These are phyloP conservation scores for Pseudevernia furfuracea DNA, from an alignment of 495 filamentous ascomycete genomes.

Conservation along the genomic window DNA sequence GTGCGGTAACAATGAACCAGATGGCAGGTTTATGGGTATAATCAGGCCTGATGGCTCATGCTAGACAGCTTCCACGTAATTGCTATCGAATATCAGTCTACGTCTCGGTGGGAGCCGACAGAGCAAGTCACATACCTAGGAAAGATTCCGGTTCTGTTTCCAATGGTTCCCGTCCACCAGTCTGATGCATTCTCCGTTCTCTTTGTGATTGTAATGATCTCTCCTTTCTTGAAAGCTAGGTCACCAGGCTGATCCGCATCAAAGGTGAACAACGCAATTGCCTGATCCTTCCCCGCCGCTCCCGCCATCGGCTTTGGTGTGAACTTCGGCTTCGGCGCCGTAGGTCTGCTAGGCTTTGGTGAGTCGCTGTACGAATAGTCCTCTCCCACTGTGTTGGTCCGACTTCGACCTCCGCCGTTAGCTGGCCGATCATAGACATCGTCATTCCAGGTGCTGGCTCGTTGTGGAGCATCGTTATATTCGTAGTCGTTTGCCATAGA, in stretches of 20 bases:
- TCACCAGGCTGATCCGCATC: constrained; percentile 91
- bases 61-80: constrained; percentile 26
- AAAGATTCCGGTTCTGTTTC: constrained; percentile 57
- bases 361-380: constrained; percentile 56
- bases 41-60: background rate
- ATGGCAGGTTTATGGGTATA: constrained; percentile 4
- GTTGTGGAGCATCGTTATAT: constrained; percentile 56
- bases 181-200: constrained; percentile 86
- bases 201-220: constrained; percentile 94
- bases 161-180: constrained; percentile 75
- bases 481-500: constrained; percentile 47
- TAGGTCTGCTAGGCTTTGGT: constrained; percentile 53
- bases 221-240: constrained; percentile 92
- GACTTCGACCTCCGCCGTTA: constrained; percentile 36
- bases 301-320: constrained; percentile 49
- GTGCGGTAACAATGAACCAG: constrained; percentile 5
- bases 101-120: background rate
- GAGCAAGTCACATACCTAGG: constrained; percentile 32
- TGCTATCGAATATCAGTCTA: constrained; percentile 18
- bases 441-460: constrained; percentile 81
- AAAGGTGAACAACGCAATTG: constrained; percentile 83
- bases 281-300: constrained; percentile 69
- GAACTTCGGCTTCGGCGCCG: constrained; percentile 84
- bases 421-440: constrained; percentile 71
- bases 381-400: constrained; percentile 45